phyloP scores from a whole-genome alignment of 371 early-diverging fungal genomes.

The Mucor saturninus region DNA sequence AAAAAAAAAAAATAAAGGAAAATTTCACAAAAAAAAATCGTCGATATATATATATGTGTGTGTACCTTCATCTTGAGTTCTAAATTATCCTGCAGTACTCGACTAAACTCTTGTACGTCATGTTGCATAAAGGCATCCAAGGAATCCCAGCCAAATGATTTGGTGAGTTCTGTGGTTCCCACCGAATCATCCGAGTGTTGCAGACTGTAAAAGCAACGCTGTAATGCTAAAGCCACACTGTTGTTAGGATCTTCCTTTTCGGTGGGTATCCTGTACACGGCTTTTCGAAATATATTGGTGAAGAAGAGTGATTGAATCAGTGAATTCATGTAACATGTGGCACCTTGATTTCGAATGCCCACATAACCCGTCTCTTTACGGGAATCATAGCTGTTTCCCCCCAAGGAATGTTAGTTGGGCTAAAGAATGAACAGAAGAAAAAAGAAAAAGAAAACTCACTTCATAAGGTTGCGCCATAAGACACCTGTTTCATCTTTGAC shows the following conservation, averaged over 20 bases:
- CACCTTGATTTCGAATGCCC: conserved; percentile 97
- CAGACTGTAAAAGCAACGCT: conserved; percentile 91
- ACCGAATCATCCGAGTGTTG: conserved; percentile 74
- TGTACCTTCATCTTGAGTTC: conserved; percentile 86
- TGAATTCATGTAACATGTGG: conserved; percentile 99
- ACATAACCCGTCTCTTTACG: conserved; percentile 90
- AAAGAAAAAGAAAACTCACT: conserved; percentile 63
- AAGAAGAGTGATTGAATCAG: conserved; percentile 96
- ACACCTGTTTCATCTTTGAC: conserved; percentile 91
- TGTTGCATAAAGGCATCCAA: conserved; percentile 94
- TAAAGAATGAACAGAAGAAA: no score
- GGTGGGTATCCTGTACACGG: conserved; percentile 90
- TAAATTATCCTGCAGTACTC: conserved; percentile 93
- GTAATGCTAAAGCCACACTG: conserved; percentile 88
- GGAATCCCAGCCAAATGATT: conserved; percentile 96
- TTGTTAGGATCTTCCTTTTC: conserved; percentile 82
- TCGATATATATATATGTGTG: conserved; percentile 15
- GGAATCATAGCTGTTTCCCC: conserved; percentile 72
- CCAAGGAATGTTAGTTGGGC: no score
- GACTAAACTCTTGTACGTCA: conserved; percentile 96
- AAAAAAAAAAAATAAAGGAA: not conserved
- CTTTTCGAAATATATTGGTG: conserved; percentile 92
- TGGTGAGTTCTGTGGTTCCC: conserved; percentile 91
- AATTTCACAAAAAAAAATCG: no score
- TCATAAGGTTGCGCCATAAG: conserved; percentile 91